A percentile compares a stretch with the other conserved stretches of the same genome.
These are phyloP conservation scores for Ophiostoma sp. DNA, from an alignment of 2,329 filamentous ascomycete species.

Conservation along the genomic window DNA sequence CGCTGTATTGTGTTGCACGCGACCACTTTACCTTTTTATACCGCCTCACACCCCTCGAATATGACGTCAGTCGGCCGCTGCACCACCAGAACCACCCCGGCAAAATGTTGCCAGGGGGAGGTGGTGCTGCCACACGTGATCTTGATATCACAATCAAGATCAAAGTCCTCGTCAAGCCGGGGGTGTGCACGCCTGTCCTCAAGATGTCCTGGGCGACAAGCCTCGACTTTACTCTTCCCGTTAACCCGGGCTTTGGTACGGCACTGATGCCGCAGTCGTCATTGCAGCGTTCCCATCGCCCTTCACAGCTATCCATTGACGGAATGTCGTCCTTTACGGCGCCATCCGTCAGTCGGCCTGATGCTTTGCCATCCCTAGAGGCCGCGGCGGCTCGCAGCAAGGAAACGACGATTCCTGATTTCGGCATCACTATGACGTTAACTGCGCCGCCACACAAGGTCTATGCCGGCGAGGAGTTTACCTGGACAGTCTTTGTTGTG, in stretches of 20 bases:
- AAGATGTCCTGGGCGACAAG: constrained; percentile 62
- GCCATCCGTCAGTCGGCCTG: constrained; percentile 53
- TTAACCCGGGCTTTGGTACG: constrained; percentile 57
- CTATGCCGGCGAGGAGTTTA: constrained; percentile 60
- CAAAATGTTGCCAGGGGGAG: constrained; percentile 2
- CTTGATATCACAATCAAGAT: constrained; percentile 58
- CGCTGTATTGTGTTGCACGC: constrained; percentile 59
- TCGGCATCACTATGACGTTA: constrained; percentile 72
- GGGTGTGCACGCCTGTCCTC: constrained; percentile 55
- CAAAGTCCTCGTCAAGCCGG: constrained; percentile 51
- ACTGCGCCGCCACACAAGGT: constrained; percentile 53
- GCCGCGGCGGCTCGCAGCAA: constrained; percentile 42
- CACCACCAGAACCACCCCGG: constrained; percentile 11
- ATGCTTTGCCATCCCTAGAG: constrained; percentile 55
- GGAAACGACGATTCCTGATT: constrained; percentile 49
- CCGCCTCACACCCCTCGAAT: constrained; percentile 51
- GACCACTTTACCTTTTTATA: constrained; percentile 74
- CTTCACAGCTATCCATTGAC: constrained; percentile 59
- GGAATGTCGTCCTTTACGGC: constrained; percentile 52
- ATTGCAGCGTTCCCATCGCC: constrained; percentile 58
- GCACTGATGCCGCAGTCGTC: constrained; percentile 44
- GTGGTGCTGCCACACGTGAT: constrained; percentile 36
- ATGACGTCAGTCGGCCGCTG: constrained; percentile 39
- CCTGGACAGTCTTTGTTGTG: constrained; percentile 69
- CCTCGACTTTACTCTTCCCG: constrained; percentile 62